phyloP scores from a whole-genome alignment of 495 filamentous ascomycete genomes.

The Xylaria cubensis region DNA sequence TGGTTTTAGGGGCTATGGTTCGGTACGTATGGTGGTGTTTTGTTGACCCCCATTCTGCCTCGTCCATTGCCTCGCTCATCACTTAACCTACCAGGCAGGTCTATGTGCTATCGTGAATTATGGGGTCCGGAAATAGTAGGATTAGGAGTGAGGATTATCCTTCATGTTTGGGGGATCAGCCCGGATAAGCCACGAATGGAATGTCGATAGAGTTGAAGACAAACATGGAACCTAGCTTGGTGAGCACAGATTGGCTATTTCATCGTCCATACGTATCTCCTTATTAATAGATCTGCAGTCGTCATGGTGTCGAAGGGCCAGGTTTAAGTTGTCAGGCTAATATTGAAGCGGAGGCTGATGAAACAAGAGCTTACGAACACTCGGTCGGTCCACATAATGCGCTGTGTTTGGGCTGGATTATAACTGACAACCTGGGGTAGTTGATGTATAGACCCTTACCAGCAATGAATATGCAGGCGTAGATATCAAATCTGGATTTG shows the following conservation, averaged over 20 bases:
- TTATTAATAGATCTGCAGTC: conserved; percentile 14
- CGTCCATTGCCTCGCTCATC: background rate
- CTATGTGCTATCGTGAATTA: background rate
- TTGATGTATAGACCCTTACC: background rate
- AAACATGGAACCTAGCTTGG: background rate
- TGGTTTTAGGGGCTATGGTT: too few relatives aligned
- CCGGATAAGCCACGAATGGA: conserved; percentile 9
- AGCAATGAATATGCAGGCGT: background rate
- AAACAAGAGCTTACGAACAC: conserved; percentile 21
- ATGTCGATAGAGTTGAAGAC: conserved; percentile 7
- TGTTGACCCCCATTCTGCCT: too few relatives aligned
- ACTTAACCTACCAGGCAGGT: background rate
- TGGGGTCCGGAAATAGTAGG: background rate
- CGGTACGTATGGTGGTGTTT: too few relatives aligned
- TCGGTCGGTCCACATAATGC: conserved; percentile 6
- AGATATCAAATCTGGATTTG: background rate
- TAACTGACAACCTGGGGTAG: background rate
- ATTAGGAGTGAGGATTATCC: background rate
- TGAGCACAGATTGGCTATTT: background rate
- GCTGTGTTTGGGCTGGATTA: background rate
- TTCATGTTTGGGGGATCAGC: background rate
- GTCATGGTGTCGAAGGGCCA: background rate
- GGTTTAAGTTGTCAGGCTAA: background rate
- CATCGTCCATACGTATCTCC: background rate
- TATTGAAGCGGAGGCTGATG: background rate